These are phyloP conservation scores for Marchantia polymorpha DNA, from an alignment of 225 moss, liverwort and hornwort genomes.

Conservation along the genomic window DNA sequence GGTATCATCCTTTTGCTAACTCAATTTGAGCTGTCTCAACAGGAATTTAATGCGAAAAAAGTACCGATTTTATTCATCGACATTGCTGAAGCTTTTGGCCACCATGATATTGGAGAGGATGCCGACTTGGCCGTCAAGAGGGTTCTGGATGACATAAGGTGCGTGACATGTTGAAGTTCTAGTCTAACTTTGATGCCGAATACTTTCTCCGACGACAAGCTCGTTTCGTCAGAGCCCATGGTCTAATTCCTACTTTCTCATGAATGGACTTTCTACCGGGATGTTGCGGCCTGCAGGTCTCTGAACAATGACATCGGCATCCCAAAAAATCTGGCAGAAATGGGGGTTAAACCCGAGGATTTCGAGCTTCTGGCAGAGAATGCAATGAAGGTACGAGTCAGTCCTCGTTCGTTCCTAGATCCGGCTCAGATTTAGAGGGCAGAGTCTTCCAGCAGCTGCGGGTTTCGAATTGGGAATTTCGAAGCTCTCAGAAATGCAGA, in stretches of 20 bases:
- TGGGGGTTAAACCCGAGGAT: conserved; percentile 20
- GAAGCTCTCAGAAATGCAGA: too few relatives aligned
- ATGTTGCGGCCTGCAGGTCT: not conserved
- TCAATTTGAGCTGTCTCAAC: not conserved
- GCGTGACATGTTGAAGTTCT: not conserved
- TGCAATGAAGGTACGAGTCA: conserved; percentile 17
- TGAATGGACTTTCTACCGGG: too few relatives aligned
- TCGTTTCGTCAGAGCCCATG: too few relatives aligned
- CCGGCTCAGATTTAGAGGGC: too few relatives aligned
- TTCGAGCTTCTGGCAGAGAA: conserved; percentile 17
- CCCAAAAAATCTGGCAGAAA: conserved; percentile 15
- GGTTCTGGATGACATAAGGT: conserved; percentile 15
- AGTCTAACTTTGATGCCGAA: not conserved
- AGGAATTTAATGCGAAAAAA: conserved; percentile 14
- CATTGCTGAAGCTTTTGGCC: conserved; percentile 23
- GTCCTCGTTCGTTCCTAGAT: too few relatives aligned
- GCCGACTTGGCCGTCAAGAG: conserved; percentile 15
- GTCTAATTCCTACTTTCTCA: too few relatives aligned
- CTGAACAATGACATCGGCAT: conserved; percentile 12
- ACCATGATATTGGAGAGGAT: conserved; percentile 12
- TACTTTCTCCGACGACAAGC: too few relatives aligned
- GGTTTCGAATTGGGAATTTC: too few relatives aligned
- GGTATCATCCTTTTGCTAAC: too few relatives aligned
- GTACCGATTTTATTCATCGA: conserved; percentile 15
- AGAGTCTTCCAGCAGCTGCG: too few relatives aligned